These are phyloP conservation scores for Xylariales sp. DNA, from an alignment of 2,329 filamentous ascomycete species.

Conservation along the genomic window DNA sequence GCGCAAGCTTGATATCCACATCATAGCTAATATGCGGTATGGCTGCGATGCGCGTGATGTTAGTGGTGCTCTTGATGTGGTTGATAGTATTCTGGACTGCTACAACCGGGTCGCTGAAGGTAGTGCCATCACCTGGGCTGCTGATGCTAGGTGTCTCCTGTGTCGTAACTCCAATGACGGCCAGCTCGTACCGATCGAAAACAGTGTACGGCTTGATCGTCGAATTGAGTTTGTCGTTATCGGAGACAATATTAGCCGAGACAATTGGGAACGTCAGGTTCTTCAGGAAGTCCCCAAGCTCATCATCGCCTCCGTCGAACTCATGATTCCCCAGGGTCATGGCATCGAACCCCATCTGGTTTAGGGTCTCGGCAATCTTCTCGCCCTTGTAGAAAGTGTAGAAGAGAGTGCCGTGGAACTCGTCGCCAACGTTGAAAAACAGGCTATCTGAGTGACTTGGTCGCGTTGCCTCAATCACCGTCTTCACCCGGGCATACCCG, in stretches of 20 bases:
- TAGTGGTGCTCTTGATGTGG: conserved; percentile 55
- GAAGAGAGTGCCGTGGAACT: conserved; percentile 65
- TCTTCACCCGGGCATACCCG: conserved; percentile 61
- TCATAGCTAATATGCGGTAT: conserved; percentile 66
- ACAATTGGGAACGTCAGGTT: conserved; percentile 63
- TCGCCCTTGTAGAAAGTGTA: conserved; percentile 62
- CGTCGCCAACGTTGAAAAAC: conserved; percentile 62
- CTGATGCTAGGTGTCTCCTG: conserved; percentile 54
- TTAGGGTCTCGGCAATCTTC: conserved; percentile 64
- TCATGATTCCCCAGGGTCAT: conserved; percentile 67
- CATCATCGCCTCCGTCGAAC: conserved; percentile 60
- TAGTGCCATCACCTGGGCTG: conserved; percentile 52
- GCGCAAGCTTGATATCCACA: conserved; percentile 56
- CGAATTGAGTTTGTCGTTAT: conserved; percentile 53
- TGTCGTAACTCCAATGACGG: conserved; percentile 61
- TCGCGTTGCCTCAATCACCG: conserved; percentile 51
- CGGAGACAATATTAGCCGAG: conserved; percentile 59
- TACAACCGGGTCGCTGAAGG: conserved; percentile 51
- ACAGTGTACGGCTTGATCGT: conserved; percentile 63
- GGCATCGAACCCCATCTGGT: conserved; percentile 60
- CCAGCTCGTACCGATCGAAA: conserved; percentile 55
- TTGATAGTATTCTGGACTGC: conserved; percentile 59
- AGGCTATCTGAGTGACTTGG: conserved; percentile 55
- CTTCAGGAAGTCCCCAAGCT: conserved; percentile 55
- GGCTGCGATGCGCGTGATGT: conserved; percentile 60